Evolutionary conservation across 108 stramenopile species (phyloP).

Genomic region (Cylindrotheca fusiformis): DNA sequence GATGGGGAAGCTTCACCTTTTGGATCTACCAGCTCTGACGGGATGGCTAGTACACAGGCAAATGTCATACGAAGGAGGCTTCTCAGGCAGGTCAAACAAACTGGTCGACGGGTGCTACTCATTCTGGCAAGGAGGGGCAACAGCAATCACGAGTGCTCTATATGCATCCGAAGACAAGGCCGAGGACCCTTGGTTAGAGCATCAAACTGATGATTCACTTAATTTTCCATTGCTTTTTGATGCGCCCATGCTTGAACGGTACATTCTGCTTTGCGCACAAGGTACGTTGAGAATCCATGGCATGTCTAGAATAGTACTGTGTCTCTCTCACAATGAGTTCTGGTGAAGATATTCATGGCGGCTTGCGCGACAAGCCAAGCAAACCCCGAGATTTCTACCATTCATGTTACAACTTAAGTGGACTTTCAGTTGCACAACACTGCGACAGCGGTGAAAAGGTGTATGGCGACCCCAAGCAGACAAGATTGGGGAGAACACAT

Average conservation of each 20-base stretch:
- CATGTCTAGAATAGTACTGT: background rate
- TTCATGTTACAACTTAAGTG: slow-evolving; percentile 96
- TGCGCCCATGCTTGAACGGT: slow-evolving; percentile 84
- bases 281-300: background rate
- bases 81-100: slow-evolving; percentile 96
- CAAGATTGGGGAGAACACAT: slow-evolving; percentile 53
- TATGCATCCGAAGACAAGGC: background rate
- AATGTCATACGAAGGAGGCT: slow-evolving; percentile 93
- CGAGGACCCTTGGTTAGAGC: slow-evolving; percentile 27
- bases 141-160: slow-evolving; percentile 19
- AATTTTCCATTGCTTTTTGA: slow-evolving; percentile 48
- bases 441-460: slow-evolving; percentile 1
- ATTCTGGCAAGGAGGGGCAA: slow-evolving; percentile 95
- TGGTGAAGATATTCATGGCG: slow-evolving; percentile 81
- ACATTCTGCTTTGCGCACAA: slow-evolving; percentile 96
- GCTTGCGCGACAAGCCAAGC: slow-evolving; percentile 89
- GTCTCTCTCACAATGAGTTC: background rate
- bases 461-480: slow-evolving; percentile 41
- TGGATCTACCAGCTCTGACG: slow-evolving; percentile 63
- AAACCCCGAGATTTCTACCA: slow-evolving; percentile 96
- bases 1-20: slow-evolving; percentile 10
- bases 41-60: slow-evolving; percentile 88
- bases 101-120: slow-evolving; percentile 99
- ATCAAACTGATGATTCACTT: slow-evolving; percentile 2
- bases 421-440: slow-evolving; percentile 90